Percentiles rank a stretch among this genome's conserved stretches.
Evolutionary conservation across 2,329 filamentous ascomycete species (phyloP).

Genomic region (Xylariaceae sp.): DNA sequence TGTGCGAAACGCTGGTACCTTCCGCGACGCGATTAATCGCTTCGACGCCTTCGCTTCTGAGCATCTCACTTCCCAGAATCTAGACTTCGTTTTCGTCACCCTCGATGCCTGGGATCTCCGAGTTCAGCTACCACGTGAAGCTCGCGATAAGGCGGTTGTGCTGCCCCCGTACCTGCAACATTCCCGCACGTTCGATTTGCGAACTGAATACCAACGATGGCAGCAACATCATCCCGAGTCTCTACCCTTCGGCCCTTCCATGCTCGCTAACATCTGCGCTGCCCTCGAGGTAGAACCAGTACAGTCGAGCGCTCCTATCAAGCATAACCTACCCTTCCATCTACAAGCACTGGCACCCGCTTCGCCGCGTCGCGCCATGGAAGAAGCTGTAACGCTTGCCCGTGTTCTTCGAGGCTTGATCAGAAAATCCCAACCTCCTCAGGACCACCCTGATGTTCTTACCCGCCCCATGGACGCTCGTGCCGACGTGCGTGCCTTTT

Average conservation of each 20-base stretch:
- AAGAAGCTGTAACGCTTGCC: constrained; percentile 91
- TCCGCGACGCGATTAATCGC: constrained; percentile 91
- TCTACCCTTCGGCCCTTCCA: constrained; percentile 90
- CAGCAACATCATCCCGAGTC: constrained; percentile 98
- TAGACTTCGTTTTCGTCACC: constrained; percentile 97
- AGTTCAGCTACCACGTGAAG: constrained; percentile 94
- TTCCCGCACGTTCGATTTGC: constrained; percentile 92
- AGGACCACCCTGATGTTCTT: constrained; percentile 91
- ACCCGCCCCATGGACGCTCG: constrained; percentile 94
- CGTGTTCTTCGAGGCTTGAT: constrained; percentile 88
- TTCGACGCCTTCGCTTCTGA: constrained; percentile 93
- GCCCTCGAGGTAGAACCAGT: constrained; percentile 97
- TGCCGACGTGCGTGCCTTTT: constrained; percentile 91
- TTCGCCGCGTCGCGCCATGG: constrained; percentile 92
- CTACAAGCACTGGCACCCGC: constrained; percentile 92
- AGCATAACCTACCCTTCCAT: constrained; percentile 97
- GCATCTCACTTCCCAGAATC: constrained; percentile 81
- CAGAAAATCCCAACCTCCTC: constrained; percentile 88
- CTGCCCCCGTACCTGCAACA: constrained; percentile 96
- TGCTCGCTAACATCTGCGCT: constrained; percentile 95
- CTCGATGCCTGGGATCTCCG: constrained; percentile 97
- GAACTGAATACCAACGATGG: constrained; percentile 97
- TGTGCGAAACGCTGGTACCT: constrained; percentile 93
- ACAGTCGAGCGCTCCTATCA: constrained; percentile 95
- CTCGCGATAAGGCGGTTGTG: constrained; percentile 95